These are phyloP conservation scores for Colletotrichum graminicola DNA, from an alignment of 2,329 filamentous ascomycete species.

Conservation along the genomic window DNA sequence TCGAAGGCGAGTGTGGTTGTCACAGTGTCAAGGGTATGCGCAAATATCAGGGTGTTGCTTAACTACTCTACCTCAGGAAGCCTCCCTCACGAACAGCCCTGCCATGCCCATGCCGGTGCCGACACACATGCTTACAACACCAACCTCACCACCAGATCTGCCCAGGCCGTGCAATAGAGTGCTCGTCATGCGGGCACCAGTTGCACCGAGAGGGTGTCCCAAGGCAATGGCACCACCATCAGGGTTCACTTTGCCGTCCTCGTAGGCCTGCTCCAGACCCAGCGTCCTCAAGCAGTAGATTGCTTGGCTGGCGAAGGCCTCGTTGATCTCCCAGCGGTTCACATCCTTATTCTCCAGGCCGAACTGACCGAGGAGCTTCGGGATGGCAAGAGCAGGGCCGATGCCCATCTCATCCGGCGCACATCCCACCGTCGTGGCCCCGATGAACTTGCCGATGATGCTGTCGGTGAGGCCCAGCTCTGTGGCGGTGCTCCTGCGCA, in stretches of 20 bases:
- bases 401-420: slow-evolving; percentile 94
- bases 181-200: slow-evolving; percentile 83
- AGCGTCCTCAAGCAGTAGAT: slow-evolving; percentile 79
- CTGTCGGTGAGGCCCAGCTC: slow-evolving; percentile 75
- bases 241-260: slow-evolving; percentile 82
- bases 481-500: slow-evolving; percentile 84
- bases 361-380: slow-evolving; percentile 78
- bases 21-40: too few relatives aligned
- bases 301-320: slow-evolving; percentile 78
- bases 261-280: slow-evolving; percentile 72
- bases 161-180: slow-evolving; percentile 76
- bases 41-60: too few relatives aligned
- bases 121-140: slow-evolving; percentile 92
- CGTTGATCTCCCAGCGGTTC: slow-evolving; percentile 93
- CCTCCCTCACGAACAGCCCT: slow-evolving; percentile 73
- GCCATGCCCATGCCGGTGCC: slow-evolving; percentile 86
- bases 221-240: slow-evolving; percentile 95
- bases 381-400: slow-evolving; percentile 88
- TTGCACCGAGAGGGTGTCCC: slow-evolving; percentile 91
- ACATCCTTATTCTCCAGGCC: slow-evolving; percentile 78
- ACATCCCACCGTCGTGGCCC: slow-evolving; percentile 81
- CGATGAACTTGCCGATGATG: slow-evolving; percentile 88
- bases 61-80: too few relatives aligned
- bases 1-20: too few relatives aligned
- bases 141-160: slow-evolving; percentile 77